Percentiles rank a stretch among this genome's conserved stretches.
Conservation (phyloP, 148 eudicot genomes). For the Spergularia bocconei region DNA sequence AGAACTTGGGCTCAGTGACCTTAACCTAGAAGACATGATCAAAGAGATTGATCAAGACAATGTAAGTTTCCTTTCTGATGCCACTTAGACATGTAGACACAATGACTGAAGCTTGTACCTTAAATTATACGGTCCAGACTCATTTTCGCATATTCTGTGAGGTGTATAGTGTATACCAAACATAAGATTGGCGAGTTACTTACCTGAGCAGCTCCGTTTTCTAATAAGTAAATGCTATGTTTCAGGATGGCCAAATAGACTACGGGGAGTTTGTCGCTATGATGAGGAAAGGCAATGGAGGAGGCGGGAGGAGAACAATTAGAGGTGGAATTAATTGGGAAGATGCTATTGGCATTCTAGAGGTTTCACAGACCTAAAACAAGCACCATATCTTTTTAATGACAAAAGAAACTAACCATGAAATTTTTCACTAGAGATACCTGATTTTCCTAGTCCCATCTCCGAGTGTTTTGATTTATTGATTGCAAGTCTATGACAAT, state of each 20-base stretch:
- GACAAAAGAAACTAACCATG: slow-evolving; percentile 16
- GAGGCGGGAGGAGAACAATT: slow-evolving; percentile 55
- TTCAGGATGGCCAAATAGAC: slow-evolving; percentile 76
- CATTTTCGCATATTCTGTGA: neutral
- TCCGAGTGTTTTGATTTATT: neutral
- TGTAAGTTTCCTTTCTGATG: slow-evolving; percentile 43
- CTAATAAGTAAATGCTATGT: slow-evolving; percentile 11
- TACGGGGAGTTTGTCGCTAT: slow-evolving; percentile 73
- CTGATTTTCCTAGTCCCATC: neutral
- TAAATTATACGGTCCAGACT: neutral
- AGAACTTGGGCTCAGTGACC: slow-evolving; percentile 63
- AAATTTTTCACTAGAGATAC: neutral
- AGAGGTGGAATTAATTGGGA: slow-evolving; percentile 51
- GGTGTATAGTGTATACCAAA: neutral
- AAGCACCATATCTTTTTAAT: slow-evolving; percentile 5
- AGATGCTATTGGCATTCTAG: slow-evolving; percentile 37
- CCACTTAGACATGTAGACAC: neutral
- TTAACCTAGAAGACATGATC: slow-evolving; percentile 64
- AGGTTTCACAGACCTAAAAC: slow-evolving; percentile 23
- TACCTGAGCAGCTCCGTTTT: neutral
- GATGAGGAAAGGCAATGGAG: slow-evolving; percentile 74
- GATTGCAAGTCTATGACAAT: neutral
- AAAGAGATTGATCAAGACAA: slow-evolving; percentile 77
- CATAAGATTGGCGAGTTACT: neutral
- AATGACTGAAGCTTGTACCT: neutral